These are phyloP conservation scores for Pseudozyma tsukubaensis DNA, from an alignment of 1,284 basidiomycete species.

Conservation along the genomic window DNA sequence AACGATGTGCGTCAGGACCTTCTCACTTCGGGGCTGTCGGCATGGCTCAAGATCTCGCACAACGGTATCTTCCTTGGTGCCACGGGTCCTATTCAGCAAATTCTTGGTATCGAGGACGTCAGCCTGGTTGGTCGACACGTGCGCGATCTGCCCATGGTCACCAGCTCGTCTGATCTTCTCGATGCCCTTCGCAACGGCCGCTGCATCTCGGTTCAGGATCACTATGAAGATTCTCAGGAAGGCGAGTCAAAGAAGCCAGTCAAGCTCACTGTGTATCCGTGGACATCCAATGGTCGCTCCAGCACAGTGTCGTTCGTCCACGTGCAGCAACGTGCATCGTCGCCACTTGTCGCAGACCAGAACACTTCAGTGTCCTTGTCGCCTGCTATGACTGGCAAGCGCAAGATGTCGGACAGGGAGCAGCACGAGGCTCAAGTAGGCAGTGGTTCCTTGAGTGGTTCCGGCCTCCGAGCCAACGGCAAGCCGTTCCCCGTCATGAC, in stretches of 20 bases:
- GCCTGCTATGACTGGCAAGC: constrained; percentile 18
- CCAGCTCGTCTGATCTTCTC: constrained; percentile 42
- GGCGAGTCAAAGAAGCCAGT: constrained; percentile 26
- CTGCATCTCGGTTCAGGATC: constrained; percentile 47
- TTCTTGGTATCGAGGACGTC: constrained; percentile 47
- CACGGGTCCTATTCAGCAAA: constrained; percentile 46
- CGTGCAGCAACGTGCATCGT: constrained; percentile 28
- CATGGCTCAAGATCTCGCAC: constrained; percentile 52
- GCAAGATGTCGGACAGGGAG: constrained; percentile 27
- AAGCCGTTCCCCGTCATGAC: constrained; percentile 30
- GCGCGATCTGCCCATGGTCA: constrained; percentile 50
- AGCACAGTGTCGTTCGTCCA: constrained; percentile 42
- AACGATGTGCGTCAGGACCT: constrained; percentile 44
- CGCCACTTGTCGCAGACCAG: background rate
- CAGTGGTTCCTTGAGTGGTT: constrained; percentile 31
- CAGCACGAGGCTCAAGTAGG: constrained; percentile 8
- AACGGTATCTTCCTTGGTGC: constrained; percentile 51
- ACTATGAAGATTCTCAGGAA: constrained; percentile 17
- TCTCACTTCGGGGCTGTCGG: constrained; percentile 24
- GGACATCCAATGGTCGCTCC: constrained; percentile 48
- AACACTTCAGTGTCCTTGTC: background rate
- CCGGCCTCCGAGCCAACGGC: constrained; percentile 17
- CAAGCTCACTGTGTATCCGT: constrained; percentile 52
- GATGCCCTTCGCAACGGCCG: constrained; percentile 43
- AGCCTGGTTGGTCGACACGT: constrained; percentile 43